Evolutionary conservation across 805 yeast genomes (phyloP).

Genomic region (Debaryomyces castellii): DNA sequence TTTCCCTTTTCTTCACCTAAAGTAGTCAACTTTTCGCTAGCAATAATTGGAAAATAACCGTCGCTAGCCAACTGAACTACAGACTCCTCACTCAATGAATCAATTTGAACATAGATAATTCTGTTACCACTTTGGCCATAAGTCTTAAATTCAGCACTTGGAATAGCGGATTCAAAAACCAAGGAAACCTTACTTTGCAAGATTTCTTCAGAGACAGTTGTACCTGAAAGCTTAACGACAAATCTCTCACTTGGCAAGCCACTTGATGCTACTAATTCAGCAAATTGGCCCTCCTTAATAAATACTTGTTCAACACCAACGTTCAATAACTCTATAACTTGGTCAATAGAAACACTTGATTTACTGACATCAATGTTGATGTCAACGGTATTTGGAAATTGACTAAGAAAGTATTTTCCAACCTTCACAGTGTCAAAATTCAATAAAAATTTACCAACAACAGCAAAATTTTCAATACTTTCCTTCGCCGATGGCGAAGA

Average conservation of each 20-base stretch:
- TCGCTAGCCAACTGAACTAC: conserved; percentile 26
- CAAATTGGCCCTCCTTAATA: conserved; percentile 27
- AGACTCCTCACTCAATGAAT: conserved; percentile 15
- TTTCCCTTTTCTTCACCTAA: conserved; percentile 13
- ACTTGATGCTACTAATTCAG: conserved; percentile 29
- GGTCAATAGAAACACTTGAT: conserved; percentile 37
- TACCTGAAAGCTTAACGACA: conserved; percentile 23
- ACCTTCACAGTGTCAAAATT: conserved; percentile 25
- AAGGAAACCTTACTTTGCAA: conserved; percentile 20
- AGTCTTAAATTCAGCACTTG: conserved; percentile 14
- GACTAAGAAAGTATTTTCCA: conserved; percentile 30
- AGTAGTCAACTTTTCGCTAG: conserved; percentile 24
- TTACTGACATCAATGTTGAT: conserved; percentile 31
- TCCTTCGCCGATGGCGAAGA: conserved; percentile 16
- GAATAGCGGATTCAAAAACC: conserved; percentile 17
- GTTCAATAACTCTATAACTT: conserved; percentile 53
- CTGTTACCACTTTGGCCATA: conserved; percentile 28
- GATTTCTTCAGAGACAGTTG: conserved; percentile 6
- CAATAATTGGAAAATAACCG: conserved; percentile 33
- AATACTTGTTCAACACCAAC: conserved; percentile 55
- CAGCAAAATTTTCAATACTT: conserved; percentile 21
- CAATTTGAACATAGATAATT: conserved; percentile 21
- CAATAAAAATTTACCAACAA: conserved; percentile 35
- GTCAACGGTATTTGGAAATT: conserved; percentile 28
- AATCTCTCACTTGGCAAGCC: conserved; percentile 57